These are phyloP conservation scores for Coemansia sp. DNA, from an alignment of 192 early-diverging fungal genomes.

Conservation along the genomic window DNA sequence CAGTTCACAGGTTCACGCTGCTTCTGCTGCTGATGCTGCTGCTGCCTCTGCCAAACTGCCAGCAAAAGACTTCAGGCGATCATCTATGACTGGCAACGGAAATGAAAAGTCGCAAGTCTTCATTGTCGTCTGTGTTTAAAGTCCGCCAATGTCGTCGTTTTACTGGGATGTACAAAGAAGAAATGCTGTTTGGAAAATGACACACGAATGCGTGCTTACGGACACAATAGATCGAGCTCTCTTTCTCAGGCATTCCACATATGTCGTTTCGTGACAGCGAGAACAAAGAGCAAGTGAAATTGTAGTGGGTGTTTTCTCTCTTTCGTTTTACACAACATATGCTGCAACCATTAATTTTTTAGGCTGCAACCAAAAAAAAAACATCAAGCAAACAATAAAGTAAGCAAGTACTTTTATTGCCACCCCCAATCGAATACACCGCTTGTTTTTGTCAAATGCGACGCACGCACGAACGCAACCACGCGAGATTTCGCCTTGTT, in stretches of 20 bases:
- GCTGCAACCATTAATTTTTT: too few species aligned
- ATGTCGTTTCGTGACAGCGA: not conserved
- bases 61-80: not conserved
- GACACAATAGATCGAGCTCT: not conserved
- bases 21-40: not conserved
- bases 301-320: too few species aligned
- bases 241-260: not conserved
- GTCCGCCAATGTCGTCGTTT: too few species aligned
- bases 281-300: too few species aligned
- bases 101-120: not conserved
- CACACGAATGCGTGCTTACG: not conserved
- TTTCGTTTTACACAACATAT: too few species aligned
- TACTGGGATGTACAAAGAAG: too few species aligned
- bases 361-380: not conserved
- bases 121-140: too few species aligned
- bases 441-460: not conserved
- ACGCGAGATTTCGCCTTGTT: not conserved
- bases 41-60: not conserved
- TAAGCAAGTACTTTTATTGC: too few species aligned
- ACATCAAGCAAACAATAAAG: not conserved
- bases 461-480: constrained; percentile 3
- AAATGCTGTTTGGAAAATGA: not conserved
- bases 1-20: constrained; percentile 1
- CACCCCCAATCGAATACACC: not conserved
- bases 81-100: not conserved